A percentile compares a stretch with the other conserved stretches of the same genome.
Conservation (phyloP, 768 basidiomycete genomes). For the Lyophyllum atratum region DNA sequence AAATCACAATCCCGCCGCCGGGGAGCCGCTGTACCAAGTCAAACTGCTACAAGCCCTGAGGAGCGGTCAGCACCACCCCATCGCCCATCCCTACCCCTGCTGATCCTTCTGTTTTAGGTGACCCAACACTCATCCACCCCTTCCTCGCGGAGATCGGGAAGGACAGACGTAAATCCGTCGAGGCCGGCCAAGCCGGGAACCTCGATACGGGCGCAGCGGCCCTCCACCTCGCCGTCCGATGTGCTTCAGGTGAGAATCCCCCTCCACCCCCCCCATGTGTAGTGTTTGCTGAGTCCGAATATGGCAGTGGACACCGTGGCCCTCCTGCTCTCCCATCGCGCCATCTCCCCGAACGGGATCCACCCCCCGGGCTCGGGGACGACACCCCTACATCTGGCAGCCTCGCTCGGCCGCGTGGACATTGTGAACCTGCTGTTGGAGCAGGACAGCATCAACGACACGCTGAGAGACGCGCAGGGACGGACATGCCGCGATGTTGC, state of each 20-base stretch:
- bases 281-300: background rate
- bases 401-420: slow-evolving; percentile 71
- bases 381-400: slow-evolving; percentile 67
- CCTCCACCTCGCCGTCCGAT: slow-evolving; percentile 81
- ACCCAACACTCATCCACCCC: slow-evolving; percentile 78
- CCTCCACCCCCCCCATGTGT: background rate
- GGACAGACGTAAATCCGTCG: slow-evolving; percentile 45
- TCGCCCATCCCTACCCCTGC: background rate
- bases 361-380: slow-evolving; percentile 77
- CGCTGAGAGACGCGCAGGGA: slow-evolving; percentile 64
- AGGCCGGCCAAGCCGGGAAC: slow-evolving; percentile 23
- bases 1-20: background rate
- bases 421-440: slow-evolving; percentile 76
- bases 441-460: slow-evolving; percentile 82
- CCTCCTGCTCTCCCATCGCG: slow-evolving; percentile 68
- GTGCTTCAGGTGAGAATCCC: slow-evolving; percentile 63
- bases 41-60: slow-evolving; percentile 65
- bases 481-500: slow-evolving; percentile 74
- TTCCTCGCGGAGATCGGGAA: slow-evolving; percentile 77
- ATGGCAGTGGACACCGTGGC: slow-evolving; percentile 65
- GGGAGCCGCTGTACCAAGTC: slow-evolving; percentile 61
- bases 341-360: slow-evolving; percentile 77
- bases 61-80: slow-evolving; percentile 43
- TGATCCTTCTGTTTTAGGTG: slow-evolving; percentile 45
- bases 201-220: slow-evolving; percentile 73